phyloP scores from a whole-genome alignment of 2,329 filamentous ascomycete species.

The Aspergillus transmontanensis region DNA sequence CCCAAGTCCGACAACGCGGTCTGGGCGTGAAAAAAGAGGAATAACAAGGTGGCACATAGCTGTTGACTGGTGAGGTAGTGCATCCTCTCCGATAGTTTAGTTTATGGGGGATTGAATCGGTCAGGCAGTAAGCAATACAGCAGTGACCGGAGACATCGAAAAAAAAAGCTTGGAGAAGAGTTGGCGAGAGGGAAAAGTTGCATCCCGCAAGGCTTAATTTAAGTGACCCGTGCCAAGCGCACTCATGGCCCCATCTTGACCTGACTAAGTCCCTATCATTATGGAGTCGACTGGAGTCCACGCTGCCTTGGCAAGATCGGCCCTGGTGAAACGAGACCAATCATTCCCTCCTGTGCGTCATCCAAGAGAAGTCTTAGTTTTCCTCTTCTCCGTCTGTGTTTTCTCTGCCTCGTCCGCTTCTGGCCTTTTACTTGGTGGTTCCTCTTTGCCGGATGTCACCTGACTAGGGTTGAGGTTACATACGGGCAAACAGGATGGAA shows the following conservation, averaged over 20 bases:
- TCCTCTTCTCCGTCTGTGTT: too few species aligned
- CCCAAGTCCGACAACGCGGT: neutral
- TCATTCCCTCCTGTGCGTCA: neutral
- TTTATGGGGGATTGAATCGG: neutral
- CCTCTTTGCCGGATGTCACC: neutral
- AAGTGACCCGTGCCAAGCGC: constrained; percentile 2
- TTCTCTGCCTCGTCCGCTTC: neutral
- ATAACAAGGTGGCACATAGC: neutral
- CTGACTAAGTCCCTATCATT: constrained; percentile 1
- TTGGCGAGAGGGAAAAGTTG: neutral
- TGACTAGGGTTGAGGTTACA: neutral
- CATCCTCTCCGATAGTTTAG: neutral
- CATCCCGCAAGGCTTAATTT: constrained; percentile 5
- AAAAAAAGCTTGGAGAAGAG: neutral
- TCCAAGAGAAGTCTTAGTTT: constrained; percentile 1
- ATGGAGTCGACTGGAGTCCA: neutral
- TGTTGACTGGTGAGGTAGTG: neutral
- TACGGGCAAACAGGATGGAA: neutral
- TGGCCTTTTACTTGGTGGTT: neutral
- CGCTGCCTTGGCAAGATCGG: constrained; percentile 1
- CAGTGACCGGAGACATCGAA: neutral
- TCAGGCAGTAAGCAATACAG: neutral
- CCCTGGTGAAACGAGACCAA: constrained; percentile 2
- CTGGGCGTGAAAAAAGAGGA: neutral
- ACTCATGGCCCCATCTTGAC: neutral